Evolutionary conservation across 2,329 filamentous ascomycete species (phyloP).

Genomic region (Stagonosporopsis cucurbitacearum): DNA sequence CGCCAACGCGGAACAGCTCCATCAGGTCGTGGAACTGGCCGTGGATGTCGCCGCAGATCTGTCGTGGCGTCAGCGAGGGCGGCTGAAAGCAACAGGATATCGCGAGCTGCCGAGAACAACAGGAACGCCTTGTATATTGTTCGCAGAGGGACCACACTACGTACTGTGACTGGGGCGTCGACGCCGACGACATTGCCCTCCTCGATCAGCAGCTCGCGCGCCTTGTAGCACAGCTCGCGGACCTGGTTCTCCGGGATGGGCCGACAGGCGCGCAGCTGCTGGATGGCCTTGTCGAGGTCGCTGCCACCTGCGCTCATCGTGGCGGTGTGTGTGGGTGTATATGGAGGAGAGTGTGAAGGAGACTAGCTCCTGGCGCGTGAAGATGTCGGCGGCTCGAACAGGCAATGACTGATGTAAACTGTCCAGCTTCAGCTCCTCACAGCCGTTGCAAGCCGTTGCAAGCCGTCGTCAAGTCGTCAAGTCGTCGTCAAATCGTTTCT

Average conservation of each 20-base stretch:
- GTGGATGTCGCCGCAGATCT: conserved; percentile 85
- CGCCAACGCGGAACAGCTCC: conserved; percentile 93
- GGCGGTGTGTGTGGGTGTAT: neutral
- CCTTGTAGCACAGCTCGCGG: conserved; percentile 96
- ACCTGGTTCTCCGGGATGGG: conserved; percentile 96
- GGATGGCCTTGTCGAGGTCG: conserved; percentile 74
- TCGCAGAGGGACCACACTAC: no score
- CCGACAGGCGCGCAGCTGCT: conserved; percentile 91
- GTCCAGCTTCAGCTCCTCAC: no score
- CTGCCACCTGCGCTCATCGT: conserved; percentile 69
- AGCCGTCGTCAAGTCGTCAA: neutral
- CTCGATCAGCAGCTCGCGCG: conserved; percentile 92
- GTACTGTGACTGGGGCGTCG: conserved; percentile 88
- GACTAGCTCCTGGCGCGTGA: neutral
- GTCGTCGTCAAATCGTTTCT: no score
- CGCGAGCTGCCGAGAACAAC: no score
- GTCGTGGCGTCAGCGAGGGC: conserved; percentile 1
- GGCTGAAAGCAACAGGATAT: no score
- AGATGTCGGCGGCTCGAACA: no score
- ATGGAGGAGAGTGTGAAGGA: neutral
- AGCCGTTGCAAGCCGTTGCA: no score
- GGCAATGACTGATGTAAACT: no score
- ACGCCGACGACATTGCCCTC: conserved; percentile 97
- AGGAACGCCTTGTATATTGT: no score
- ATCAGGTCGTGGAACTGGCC: conserved; percentile 96